Percentiles rank a stretch among this genome's conserved stretches.
phyloP scores from a whole-genome alignment of 2,329 filamentous ascomycete species.

The Ceratocystis lukuohia region DNA sequence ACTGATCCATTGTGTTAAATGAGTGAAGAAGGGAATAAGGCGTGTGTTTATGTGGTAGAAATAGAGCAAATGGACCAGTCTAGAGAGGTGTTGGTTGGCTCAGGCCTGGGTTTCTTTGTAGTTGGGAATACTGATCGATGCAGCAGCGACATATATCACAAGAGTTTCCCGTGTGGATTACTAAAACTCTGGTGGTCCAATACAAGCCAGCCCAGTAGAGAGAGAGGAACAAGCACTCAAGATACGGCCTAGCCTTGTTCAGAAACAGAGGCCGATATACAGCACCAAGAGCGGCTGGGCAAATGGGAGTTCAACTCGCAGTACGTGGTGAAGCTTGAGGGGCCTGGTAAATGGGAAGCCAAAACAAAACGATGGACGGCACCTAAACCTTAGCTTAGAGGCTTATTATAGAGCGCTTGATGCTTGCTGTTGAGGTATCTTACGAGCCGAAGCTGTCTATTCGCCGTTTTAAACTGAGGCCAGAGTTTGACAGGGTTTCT shows the following conservation, averaged over 20 bases:
- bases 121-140: background rate
- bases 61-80: background rate
- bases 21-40: no score
- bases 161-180: background rate
- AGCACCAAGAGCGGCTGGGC: no score
- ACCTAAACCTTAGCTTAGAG: background rate
- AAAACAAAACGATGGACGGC: background rate
- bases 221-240: no score
- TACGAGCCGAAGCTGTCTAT: background rate
- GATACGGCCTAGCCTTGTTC: no score
- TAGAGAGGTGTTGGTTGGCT: background rate
- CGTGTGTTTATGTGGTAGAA: background rate
- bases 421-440: background rate
- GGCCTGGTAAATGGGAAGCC: no score
- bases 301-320: no score
- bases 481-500: background rate
- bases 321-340: no score
- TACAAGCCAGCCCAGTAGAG: background rate
- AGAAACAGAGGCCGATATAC: no score
- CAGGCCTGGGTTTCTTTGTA: background rate
- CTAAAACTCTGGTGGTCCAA: background rate
- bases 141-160: background rate
- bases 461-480: background rate
- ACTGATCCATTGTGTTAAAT: slow-evolving; percentile 27
- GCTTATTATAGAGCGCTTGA: background rate